Conservation (phyloP, 495 filamentous ascomycete genomes). For the Aspergillus biplanus region DNA sequence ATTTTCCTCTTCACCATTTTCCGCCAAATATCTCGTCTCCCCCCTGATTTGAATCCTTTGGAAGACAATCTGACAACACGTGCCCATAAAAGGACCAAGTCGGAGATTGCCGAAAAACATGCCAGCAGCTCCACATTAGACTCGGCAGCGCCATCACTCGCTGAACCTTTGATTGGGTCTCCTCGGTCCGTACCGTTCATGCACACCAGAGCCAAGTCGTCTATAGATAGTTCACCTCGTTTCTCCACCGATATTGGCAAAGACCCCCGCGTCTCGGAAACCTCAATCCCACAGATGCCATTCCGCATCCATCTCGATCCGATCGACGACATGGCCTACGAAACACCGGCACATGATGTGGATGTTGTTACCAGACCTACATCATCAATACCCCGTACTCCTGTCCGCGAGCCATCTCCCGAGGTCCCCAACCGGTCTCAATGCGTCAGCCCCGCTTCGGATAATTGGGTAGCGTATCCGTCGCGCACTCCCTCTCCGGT, state of each 20-base stretch:
- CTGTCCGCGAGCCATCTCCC: constrained; percentile 35
- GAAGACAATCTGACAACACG: constrained; percentile 84
- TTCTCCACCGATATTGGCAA: constrained; percentile 11
- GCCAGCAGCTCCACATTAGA: constrained; percentile 56
- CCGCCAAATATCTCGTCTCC: constrained; percentile 75
- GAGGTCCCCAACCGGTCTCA: constrained; percentile 34
- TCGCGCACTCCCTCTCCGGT: constrained; percentile 55
- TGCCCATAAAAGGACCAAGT: constrained; percentile 75
- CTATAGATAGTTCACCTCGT: constrained; percentile 37
- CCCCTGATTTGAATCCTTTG: constrained; percentile 90
- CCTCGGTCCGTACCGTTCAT: constrained; percentile 73
- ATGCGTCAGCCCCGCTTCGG: constrained; percentile 49
- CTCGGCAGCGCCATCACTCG: constrained; percentile 50
- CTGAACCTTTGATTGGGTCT: constrained; percentile 59
- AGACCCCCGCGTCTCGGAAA: constrained; percentile 12
- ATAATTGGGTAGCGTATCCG: constrained; percentile 65
- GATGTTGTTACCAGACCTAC: constrained; percentile 29
- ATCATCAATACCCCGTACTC: constrained; percentile 30
- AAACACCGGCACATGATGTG: constrained; percentile 30
- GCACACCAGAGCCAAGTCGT: constrained; percentile 68
- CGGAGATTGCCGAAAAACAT: constrained; percentile 62
- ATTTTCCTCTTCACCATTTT: constrained; percentile 75
- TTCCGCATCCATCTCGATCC: constrained; percentile 31
- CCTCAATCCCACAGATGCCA: constrained; percentile 38
- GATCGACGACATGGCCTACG: constrained; percentile 33